Conservation (phyloP, 1,139 yeast genomes). For the Neolecta irregularis region DNA sequence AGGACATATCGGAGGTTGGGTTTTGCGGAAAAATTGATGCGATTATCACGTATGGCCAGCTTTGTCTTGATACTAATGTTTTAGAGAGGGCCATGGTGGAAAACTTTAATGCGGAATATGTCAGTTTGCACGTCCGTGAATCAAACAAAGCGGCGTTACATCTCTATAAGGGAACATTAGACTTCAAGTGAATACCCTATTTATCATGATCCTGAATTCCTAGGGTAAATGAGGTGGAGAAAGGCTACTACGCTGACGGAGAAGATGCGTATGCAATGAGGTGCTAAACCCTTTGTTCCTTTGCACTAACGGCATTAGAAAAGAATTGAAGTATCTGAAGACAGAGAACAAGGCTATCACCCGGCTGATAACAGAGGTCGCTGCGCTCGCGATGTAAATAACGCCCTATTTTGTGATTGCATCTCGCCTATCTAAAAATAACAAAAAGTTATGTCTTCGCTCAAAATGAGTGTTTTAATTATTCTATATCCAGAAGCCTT, state of each 20-base stretch:
- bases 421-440: no score
- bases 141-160: conserved; percentile 90
- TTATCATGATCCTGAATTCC: not conserved
- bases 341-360: no score
- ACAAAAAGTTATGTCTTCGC: no score
- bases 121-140: conserved; percentile 83
- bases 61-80: not conserved
- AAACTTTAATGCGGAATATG: conserved; percentile 66
- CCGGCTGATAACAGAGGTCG: no score
- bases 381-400: no score
- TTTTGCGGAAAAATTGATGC: conserved; percentile 81
- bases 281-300: no score
- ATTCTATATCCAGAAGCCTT: no score
- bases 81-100: conserved; percentile 60
- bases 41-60: conserved; percentile 53
- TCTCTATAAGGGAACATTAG: conserved; percentile 70
- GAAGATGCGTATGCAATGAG: conserved; percentile 98
- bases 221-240: conserved; percentile 58
- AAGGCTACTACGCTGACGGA: conserved; percentile 84
- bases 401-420: no score
- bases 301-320: no score
- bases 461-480: no score
- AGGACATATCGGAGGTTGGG: conserved; percentile 92
- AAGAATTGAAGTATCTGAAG: no score
- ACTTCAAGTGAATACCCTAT: conserved; percentile 35